Percentiles rank a stretch among this genome's conserved stretches.
These are phyloP conservation scores for Diaporthe caulivora DNA, from an alignment of 2,329 filamentous ascomycete genomes.

Conservation along the genomic window DNA sequence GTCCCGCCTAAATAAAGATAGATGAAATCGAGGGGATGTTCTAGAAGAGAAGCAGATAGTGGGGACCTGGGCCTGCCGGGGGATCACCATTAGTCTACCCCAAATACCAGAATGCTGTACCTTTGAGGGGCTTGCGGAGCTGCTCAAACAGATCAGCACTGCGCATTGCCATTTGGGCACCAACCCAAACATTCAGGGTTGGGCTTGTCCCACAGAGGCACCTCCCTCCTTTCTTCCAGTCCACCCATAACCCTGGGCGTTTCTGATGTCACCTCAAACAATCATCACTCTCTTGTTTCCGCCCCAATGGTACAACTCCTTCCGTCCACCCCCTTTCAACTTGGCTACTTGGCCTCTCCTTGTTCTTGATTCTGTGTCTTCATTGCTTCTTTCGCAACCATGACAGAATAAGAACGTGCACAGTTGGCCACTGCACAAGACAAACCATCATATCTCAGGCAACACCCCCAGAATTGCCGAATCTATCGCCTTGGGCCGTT, in stretches of 20 bases:
- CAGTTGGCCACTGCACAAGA: background rate
- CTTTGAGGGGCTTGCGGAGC: background rate
- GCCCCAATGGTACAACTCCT: constrained; percentile 8
- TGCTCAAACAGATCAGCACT: background rate
- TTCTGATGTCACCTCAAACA: constrained; percentile 32
- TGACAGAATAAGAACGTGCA: background rate
- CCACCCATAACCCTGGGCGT: constrained; percentile 16
- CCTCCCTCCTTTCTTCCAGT: background rate
- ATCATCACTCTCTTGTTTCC: constrained; percentile 8
- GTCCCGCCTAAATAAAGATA: constrained; percentile 7
- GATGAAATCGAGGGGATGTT: constrained; percentile 14
- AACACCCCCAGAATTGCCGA: background rate
- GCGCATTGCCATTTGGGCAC: background rate
- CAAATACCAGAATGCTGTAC: too few relatives aligned
- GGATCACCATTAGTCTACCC: too few relatives aligned
- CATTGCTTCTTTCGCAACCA: background rate
- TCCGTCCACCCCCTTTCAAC: constrained; percentile 7
- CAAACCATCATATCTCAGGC: background rate
- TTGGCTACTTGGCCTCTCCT: background rate
- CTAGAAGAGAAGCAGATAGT: constrained; percentile 23
- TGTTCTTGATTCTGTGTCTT: background rate
- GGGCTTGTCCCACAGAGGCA: background rate
- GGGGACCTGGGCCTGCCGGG: constrained; percentile 4
- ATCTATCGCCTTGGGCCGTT: background rate
- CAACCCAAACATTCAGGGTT: constrained; percentile 10